Evolutionary conservation across 2,329 filamentous ascomycete species (phyloP), one percentile per base, ranked within the genome.

Genomic region (Penicillium fuscoglaucum): DNA sequence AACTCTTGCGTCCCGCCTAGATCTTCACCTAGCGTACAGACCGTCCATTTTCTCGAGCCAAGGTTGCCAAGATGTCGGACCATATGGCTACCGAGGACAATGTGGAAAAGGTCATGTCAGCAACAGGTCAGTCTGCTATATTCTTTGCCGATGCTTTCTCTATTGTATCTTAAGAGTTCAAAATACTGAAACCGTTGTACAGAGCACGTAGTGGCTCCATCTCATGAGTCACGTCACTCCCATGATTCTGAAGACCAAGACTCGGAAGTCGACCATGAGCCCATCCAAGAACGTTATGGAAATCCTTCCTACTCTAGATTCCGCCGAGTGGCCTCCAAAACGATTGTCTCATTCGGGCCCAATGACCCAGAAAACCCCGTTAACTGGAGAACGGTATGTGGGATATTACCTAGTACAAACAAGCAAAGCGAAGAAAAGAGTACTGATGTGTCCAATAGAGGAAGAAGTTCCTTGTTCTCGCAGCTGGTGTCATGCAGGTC

Each of bases 401-500:
- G 17, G 24, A 35, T 15, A 35, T 21, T 45, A 17, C 40, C 10
- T 21, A 31, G 6, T 39, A 33, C 6, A 26, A 19, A 9, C 7
- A 28, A 35, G 24, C 3, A 19, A 39, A 12, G 12, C 13, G 13
- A 40, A 26, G 12, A 13, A 41, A 8, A 47, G 13, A 15, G 13
- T 46, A 21, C 57, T 64, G 29, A 66, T 26, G 0, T 15, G 6
- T 33, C 17, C 1, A 21, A 24, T 13, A 68, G 66, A 33, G 57
- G 39, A 62, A 58, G 61, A 78, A 77, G 57, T 57, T 70, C 7
- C 68, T 74, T 28, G 64, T 77, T n/a, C 63, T 77, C 29, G 49
- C 67, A 9, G 66, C 71, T 28, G 76, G 75, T 51, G 70, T 75
- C 44, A 64, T 75, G 61, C 68, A 74, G 28, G 74, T 76, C 49